Percentiles rank a stretch among this genome's conserved stretches.
Evolutionary conservation across 2,329 filamentous ascomycete genomes (phyloP).

Genomic region (Xylaria sp.): DNA sequence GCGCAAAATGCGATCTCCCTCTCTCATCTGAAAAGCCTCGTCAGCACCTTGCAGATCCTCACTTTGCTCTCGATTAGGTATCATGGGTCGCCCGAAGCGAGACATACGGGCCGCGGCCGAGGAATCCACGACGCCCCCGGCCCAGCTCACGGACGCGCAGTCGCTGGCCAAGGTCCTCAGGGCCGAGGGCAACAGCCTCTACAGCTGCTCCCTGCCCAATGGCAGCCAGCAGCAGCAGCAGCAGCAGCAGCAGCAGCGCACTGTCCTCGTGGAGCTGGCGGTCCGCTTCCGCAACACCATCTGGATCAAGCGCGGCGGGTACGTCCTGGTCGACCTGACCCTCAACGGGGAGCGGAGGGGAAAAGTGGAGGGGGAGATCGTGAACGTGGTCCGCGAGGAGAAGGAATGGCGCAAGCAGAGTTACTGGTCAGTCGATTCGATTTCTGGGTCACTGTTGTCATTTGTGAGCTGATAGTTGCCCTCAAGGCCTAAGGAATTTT

Average conservation of each 20-base stretch:
- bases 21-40: not conserved
- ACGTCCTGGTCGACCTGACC: slow-evolving; percentile 76
- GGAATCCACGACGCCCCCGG: slow-evolving; percentile 64
- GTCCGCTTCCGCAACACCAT: slow-evolving; percentile 87
- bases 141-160: slow-evolving; percentile 61
- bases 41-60: not conserved
- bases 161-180: slow-evolving; percentile 77
- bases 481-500: slow-evolving; percentile 77
- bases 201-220: slow-evolving; percentile 73
- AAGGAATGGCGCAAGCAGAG: slow-evolving; percentile 85
- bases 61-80: slow-evolving; percentile 9
- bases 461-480: slow-evolving; percentile 25
- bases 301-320: slow-evolving; percentile 89
- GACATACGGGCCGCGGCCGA: slow-evolving; percentile 77
- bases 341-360: slow-evolving; percentile 69
- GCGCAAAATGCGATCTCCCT: not conserved
- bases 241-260: too few species aligned
- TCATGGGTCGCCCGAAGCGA: slow-evolving; percentile 79
- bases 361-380: slow-evolving; percentile 83
- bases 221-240: too few species aligned
- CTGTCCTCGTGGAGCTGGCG: slow-evolving; percentile 78
- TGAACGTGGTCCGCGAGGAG: slow-evolving; percentile 91
- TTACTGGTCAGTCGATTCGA: slow-evolving; percentile 69
- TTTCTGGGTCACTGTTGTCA: slow-evolving; percentile 8
- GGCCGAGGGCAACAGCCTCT: slow-evolving; percentile 87